Percentiles rank a stretch among this genome's conserved stretches.
phyloP scores from a whole-genome alignment of 805 yeast species.

The Candida sphagnicola region DNA sequence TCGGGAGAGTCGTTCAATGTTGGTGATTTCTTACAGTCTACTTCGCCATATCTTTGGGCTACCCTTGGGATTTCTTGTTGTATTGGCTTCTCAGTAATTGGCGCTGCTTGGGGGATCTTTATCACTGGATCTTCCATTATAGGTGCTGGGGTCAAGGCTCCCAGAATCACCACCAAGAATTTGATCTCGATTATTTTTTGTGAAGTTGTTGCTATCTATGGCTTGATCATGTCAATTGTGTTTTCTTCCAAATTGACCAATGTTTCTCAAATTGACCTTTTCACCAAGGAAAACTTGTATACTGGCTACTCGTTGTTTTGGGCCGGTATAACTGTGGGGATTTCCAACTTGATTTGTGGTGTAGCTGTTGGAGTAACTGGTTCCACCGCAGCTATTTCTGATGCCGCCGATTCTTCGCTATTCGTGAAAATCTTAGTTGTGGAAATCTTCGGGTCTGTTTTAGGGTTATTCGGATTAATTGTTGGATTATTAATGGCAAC shows the following conservation, averaged over 20 bases:
- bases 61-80: conserved; percentile 83
- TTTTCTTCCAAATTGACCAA: conserved; percentile 82
- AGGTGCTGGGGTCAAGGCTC: conserved; percentile 98
- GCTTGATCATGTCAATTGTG: conserved; percentile 95
- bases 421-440: conserved; percentile 95
- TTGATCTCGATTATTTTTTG: conserved; percentile 95
- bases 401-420: conserved; percentile 93
- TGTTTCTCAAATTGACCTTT: conserved; percentile 60
- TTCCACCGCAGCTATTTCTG: conserved; percentile 96
- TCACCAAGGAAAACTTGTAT: conserved; percentile 80
- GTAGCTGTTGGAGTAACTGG: conserved; percentile 97
- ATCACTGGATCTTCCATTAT: conserved; percentile 90
- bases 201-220: conserved; percentile 98
- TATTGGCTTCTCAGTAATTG: conserved; percentile 91
- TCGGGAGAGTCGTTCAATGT: conserved; percentile 89
- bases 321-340: conserved; percentile 97
- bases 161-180: conserved; percentile 95
- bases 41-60: conserved; percentile 98
- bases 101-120: conserved; percentile 99
- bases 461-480: conserved; percentile 93
- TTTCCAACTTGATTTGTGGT: conserved; percentile 93
- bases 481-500: conserved; percentile 97
- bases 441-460: conserved; percentile 94
- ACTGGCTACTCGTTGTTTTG: conserved; percentile 95
- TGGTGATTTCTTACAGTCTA: conserved; percentile 77